Evolutionary conservation across 208 protist genomes (phyloP), one percentile per base, ranked within the genome.

Genomic region (Leishmania tropica): DNA sequence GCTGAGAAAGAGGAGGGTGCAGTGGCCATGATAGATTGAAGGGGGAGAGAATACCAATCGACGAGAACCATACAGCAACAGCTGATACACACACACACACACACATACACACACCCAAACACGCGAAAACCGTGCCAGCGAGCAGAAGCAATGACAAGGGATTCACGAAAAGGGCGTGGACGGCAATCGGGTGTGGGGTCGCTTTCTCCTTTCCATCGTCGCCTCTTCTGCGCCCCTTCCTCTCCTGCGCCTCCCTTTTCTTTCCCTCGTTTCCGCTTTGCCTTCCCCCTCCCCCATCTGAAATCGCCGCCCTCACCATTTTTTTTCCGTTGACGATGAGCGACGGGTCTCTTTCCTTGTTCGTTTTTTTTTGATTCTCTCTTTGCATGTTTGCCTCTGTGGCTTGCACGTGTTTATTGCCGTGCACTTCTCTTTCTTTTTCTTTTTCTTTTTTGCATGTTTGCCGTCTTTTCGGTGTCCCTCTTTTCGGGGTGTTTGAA

Each of bases 391-490:
- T 40, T 67, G 28, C 31, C 15, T 64, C 58, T 64, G 51, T 19
- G 17, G 15, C 15, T 19, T 19, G 51, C 51, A 54, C 11, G 11
- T 54, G 51, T 21, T 54, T 54, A 19, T 64, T 31, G 6, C 58
- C 10, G 21, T 13, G n/a, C 62, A 40, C 17, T 13, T 84, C 71
- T 78, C 85, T 28, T 65, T 42, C 54, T 45, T 19, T 71, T 62
- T 73, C 37, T 71, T 62, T 73, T 80, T 80, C 31, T 83, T 81
- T 75, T 82, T 48, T 53, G 64, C 51, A n/a, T 47, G 67, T 77
- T 68, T 48, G 37, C 21, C 68, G 24, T 77, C 65, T 79, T 83
- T 45, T 60, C 1, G 19, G 35, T 78, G 64, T 73, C 37, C 48
- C 51, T 76, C 75, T 53, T 76, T 73, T 62, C 53, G 21, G 21